phyloP scores from a whole-genome alignment of 495 filamentous ascomycete species.

The Penicillium tannophilum region DNA sequence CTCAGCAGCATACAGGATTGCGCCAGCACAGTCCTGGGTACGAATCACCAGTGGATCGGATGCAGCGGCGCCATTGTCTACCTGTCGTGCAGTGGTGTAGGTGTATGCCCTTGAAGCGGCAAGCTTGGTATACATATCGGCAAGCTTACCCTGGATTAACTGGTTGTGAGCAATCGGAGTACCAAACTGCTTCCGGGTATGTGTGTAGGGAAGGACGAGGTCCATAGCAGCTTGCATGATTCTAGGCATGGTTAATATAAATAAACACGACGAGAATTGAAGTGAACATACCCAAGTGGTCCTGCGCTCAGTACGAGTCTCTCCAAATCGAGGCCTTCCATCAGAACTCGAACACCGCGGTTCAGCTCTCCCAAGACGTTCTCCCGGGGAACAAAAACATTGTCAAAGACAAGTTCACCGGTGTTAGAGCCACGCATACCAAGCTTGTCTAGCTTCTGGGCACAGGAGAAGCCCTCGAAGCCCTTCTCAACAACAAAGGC shows the following conservation, averaged over 20 bases:
- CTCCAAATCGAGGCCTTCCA: conserved; percentile 96
- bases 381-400: conserved; percentile 83
- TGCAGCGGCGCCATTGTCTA: conserved; percentile 66
- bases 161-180: conserved; percentile 90
- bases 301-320: conserved; percentile 90
- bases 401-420: conserved; percentile 89
- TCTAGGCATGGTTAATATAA: conserved; percentile 40
- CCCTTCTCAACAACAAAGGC: conserved; percentile 85
- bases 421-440: conserved; percentile 98
- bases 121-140: conserved; percentile 96
- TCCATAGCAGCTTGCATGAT: conserved; percentile 95
- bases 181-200: conserved; percentile 86
- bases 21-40: conserved; percentile 92
- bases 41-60: conserved; percentile 52
- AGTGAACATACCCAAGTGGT: conserved; percentile 63
- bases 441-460: conserved; percentile 94
- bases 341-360: conserved; percentile 84
- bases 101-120: conserved; percentile 81
- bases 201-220: conserved; percentile 84
- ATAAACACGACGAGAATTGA: neutral
- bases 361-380: conserved; percentile 82
- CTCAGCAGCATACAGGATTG: conserved; percentile 93
- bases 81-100: conserved; percentile 69
- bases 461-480: conserved; percentile 77
- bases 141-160: conserved; percentile 88